phyloP scores from a whole-genome alignment of 345 rosid species.

The Eucalyptus virginea region DNA sequence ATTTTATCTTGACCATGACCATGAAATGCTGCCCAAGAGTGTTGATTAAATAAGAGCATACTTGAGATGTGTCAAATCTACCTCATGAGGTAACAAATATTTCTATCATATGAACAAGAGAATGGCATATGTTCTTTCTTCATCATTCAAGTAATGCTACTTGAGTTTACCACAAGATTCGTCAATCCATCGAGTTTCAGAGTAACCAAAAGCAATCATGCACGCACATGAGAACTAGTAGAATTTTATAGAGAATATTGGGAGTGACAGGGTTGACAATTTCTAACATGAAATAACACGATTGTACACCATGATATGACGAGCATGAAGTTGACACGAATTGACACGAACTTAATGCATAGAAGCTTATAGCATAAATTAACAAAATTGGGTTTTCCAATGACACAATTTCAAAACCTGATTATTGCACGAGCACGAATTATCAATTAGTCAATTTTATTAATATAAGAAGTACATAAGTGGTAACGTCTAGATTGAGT shows the following conservation, averaged over 20 bases:
- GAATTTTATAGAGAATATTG: no score
- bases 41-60: no score
- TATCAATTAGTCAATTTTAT: rapidly evolving
- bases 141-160: rapidly evolving
- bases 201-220: not conserved
- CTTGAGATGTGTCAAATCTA: no score
- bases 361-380: no score
- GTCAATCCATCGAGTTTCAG: rapidly evolving
- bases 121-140: rapidly evolving
- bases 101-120: no score
- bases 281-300: no score
- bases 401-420: not conserved
- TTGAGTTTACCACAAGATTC: no score
- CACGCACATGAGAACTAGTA: not conserved
- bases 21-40: no score
- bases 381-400: no score
- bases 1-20: no score
- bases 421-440: rapidly evolving
- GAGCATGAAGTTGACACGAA: rapidly evolving
- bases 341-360: rapidly evolving
- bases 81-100: rapidly evolving
- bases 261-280: not conserved
- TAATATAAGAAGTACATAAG: not conserved
- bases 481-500: not conserved
- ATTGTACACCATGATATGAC: not conserved